phyloP scores from a whole-genome alignment of 108 stramenopile species.

The Skeletonema tropicum region DNA sequence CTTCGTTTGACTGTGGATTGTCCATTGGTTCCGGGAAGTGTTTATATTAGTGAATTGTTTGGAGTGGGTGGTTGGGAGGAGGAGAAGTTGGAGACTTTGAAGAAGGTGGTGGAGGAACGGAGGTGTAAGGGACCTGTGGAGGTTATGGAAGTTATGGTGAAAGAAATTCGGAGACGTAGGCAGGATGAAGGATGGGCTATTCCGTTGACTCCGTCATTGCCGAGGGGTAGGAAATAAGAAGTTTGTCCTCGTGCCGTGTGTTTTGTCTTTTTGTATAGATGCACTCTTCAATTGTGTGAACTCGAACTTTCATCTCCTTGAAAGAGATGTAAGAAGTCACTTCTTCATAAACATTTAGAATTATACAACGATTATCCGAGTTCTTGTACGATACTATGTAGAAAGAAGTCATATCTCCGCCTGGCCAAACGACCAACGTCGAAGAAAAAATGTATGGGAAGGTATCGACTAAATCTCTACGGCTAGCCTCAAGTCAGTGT shows the following conservation, averaged over 20 bases:
- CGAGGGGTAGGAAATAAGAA: constrained; percentile 16
- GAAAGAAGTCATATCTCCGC: no score
- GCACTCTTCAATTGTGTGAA: background rate
- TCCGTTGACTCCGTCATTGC: constrained; percentile 48
- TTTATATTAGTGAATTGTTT: constrained; percentile 53
- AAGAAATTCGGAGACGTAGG: constrained; percentile 40
- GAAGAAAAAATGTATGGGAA: no score
- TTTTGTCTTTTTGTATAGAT: background rate
- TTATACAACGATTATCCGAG: no score
- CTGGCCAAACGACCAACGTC: no score
- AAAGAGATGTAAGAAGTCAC: no score
- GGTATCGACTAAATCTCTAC: no score
- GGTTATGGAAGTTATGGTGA: constrained; percentile 49
- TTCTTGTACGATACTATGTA: no score
- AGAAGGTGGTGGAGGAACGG: constrained; percentile 18
- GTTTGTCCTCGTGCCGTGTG: background rate
- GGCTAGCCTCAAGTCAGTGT: no score
- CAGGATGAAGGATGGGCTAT: constrained; percentile 40
- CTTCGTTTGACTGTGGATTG: constrained; percentile 55
- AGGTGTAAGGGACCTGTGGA: constrained; percentile 50
- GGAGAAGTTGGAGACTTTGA: constrained; percentile 40
- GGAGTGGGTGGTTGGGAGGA: constrained; percentile 68
- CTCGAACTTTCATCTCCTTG: background rate
- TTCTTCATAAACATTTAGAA: no score
- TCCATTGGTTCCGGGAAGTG: constrained; percentile 52